Evolutionary conservation across 2,329 filamentous ascomycete species (phyloP).

Genomic region (Scedosporium boydii): DNA sequence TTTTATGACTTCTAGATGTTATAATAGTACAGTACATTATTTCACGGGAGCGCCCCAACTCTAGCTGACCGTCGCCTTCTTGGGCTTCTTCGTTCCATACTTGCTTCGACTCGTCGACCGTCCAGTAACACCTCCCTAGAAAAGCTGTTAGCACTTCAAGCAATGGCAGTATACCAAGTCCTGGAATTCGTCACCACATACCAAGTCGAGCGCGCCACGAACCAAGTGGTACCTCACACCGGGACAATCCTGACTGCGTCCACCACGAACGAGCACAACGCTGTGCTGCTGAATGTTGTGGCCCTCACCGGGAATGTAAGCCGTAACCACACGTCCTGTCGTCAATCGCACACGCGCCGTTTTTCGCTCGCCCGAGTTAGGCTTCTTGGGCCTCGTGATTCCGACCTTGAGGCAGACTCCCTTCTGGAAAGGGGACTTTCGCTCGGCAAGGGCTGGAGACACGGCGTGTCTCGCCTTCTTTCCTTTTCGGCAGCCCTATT

Average conservation of each 20-base stretch:
- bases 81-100: conserved; percentile 98
- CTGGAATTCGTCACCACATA: conserved; percentile 35
- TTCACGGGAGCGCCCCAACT: background rate
- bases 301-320: conserved; percentile 94
- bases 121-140: conserved; percentile 79
- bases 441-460: conserved; percentile 69
- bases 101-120: conserved; percentile 82
- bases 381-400: conserved; percentile 94
- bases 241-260: conserved; percentile 91
- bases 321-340: conserved; percentile 77
- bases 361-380: conserved; percentile 95
- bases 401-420: conserved; percentile 93
- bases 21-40: conserved; percentile 1
- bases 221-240: conserved; percentile 96
- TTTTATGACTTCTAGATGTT: background rate
- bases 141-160: background rate
- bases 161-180: background rate
- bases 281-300: conserved; percentile 99
- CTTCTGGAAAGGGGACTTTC: conserved; percentile 72
- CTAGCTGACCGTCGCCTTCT: conserved; percentile 56
- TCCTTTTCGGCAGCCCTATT: conserved; percentile 62
- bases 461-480: conserved; percentile 78
- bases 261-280: conserved; percentile 90
- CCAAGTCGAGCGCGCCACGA: conserved; percentile 84
- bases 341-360: conserved; percentile 85